Evolutionary conservation across 2,329 filamentous ascomycete species (phyloP).

Genomic region (Mariannaea sp.): DNA sequence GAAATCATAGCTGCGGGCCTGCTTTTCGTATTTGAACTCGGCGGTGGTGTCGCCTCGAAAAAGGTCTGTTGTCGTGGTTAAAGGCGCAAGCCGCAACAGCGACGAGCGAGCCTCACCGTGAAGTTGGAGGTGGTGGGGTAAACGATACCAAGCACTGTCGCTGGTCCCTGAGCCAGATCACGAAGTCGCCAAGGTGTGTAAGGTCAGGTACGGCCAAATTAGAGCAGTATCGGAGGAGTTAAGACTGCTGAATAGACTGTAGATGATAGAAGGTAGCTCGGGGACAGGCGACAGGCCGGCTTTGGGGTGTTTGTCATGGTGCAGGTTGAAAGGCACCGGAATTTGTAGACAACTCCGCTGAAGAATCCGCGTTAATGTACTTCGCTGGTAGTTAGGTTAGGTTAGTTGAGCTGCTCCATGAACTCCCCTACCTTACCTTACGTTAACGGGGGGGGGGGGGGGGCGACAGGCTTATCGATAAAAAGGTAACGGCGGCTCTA

Average conservation of each 20-base stretch:
- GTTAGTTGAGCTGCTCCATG: constrained; percentile 17
- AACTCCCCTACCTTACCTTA: no score
- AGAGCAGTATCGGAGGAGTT: constrained; percentile 17
- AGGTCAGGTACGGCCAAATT: not conserved
- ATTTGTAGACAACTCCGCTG: constrained; percentile 31
- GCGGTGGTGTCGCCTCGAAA: not conserved
- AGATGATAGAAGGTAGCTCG: constrained; percentile 21
- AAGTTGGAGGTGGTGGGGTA: constrained; percentile 21
- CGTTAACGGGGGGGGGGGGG: no score
- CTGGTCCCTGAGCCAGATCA: not conserved
- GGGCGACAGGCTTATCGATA: constrained; percentile 37
- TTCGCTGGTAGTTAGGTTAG: no score
- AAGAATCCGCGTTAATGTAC: constrained; percentile 17
- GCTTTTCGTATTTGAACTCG: not conserved
- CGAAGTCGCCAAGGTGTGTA: not conserved
- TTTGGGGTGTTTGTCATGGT: constrained; percentile 32
- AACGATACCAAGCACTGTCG: constrained; percentile 1
- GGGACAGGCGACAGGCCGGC: constrained; percentile 20
- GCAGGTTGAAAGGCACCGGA: constrained; percentile 30
- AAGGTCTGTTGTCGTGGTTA: not conserved
- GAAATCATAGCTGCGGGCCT: constrained; percentile 50
- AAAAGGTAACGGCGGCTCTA: not conserved
- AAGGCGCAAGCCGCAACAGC: not conserved
- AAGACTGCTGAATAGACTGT: constrained; percentile 15
- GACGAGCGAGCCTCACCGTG: constrained; percentile 3